These are phyloP conservation scores for Fusarium hostae DNA, from an alignment of 2,329 filamentous ascomycete species.

Conservation along the genomic window DNA sequence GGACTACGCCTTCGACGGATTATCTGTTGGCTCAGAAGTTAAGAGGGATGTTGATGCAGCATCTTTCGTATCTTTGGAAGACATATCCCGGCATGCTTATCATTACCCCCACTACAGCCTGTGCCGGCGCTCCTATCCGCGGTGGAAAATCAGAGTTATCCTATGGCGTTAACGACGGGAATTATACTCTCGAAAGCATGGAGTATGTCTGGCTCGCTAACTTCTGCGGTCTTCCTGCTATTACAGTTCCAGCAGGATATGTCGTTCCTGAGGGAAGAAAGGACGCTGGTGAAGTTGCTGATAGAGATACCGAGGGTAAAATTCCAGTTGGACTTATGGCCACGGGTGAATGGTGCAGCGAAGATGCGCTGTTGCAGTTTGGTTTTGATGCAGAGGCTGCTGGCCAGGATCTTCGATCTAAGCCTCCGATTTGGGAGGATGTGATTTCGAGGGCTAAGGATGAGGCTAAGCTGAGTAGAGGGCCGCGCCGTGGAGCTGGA, in stretches of 20 bases:
- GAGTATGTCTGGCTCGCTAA: slow-evolving; percentile 63
- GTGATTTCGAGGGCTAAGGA: slow-evolving; percentile 20
- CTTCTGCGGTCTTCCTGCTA: slow-evolving; percentile 59
- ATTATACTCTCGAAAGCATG: slow-evolving; percentile 59
- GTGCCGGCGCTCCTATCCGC: slow-evolving; percentile 58
- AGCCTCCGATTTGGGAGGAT: slow-evolving; percentile 36
- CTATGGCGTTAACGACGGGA: slow-evolving; percentile 59
- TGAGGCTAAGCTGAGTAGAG: background rate
- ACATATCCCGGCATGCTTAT: slow-evolving; percentile 76
- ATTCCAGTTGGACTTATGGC: slow-evolving; percentile 66
- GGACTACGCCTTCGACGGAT: slow-evolving; percentile 71
- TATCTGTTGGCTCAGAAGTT: slow-evolving; percentile 77
- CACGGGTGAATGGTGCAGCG: slow-evolving; percentile 64
- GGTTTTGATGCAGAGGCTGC: slow-evolving; percentile 59
- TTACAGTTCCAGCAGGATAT: slow-evolving; percentile 60
- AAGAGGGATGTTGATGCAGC: slow-evolving; percentile 74
- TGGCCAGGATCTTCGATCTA: slow-evolving; percentile 37
- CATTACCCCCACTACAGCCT: slow-evolving; percentile 73
- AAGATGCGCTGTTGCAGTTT: slow-evolving; percentile 61
- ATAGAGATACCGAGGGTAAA: slow-evolving; percentile 51
- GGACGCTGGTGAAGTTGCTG: slow-evolving; percentile 47
- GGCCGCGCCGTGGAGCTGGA: background rate
- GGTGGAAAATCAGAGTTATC: slow-evolving; percentile 49
- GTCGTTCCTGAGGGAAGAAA: slow-evolving; percentile 51
- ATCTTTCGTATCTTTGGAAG: slow-evolving; percentile 74